A percentile compares a stretch with the other conserved stretches of the same genome.
These are phyloP conservation scores for Gautieria morchelliformis DNA, from an alignment of 768 basidiomycete genomes.

Conservation along the genomic window DNA sequence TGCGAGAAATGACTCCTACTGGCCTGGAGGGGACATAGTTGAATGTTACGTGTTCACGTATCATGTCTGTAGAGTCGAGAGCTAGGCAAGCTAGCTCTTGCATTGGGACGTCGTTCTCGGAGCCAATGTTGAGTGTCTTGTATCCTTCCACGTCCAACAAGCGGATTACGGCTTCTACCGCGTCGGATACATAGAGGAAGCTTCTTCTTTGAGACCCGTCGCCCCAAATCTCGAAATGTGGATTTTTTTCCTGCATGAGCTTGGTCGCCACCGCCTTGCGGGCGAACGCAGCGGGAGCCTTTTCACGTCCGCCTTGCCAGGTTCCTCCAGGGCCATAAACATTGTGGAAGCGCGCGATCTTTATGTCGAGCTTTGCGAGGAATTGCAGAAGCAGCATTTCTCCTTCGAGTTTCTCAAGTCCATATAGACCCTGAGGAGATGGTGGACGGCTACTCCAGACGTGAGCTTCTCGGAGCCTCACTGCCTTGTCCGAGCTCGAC, in stretches of 20 bases:
- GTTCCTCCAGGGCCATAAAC: constrained; percentile 46
- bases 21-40: constrained; percentile 22
- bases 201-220: constrained; percentile 43
- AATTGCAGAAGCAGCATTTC: constrained; percentile 35
- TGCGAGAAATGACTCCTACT: constrained; percentile 40
- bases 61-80: constrained; percentile 22
- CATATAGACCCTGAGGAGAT: constrained; percentile 46
- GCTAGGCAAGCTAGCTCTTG: constrained; percentile 34
- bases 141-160: constrained; percentile 31
- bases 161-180: constrained; percentile 38
- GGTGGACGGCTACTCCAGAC: constrained; percentile 31
- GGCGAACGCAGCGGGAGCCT: constrained; percentile 46
- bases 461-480: constrained; percentile 38
- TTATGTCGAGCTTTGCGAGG: constrained; percentile 25
- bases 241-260: constrained; percentile 8
- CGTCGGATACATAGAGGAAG: constrained; percentile 47
- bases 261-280: constrained; percentile 39
- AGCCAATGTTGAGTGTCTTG: constrained; percentile 42
- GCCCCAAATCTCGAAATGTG: constrained; percentile 46
- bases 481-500: constrained; percentile 19
- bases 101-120: constrained; percentile 34
- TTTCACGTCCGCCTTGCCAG: constrained; percentile 47
- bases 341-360: constrained; percentile 50
- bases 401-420: constrained; percentile 44
- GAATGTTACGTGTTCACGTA: constrained; percentile 21